Conservation (phyloP, 2,329 filamentous ascomycete species). For the Venturiaceae sp. region DNA sequence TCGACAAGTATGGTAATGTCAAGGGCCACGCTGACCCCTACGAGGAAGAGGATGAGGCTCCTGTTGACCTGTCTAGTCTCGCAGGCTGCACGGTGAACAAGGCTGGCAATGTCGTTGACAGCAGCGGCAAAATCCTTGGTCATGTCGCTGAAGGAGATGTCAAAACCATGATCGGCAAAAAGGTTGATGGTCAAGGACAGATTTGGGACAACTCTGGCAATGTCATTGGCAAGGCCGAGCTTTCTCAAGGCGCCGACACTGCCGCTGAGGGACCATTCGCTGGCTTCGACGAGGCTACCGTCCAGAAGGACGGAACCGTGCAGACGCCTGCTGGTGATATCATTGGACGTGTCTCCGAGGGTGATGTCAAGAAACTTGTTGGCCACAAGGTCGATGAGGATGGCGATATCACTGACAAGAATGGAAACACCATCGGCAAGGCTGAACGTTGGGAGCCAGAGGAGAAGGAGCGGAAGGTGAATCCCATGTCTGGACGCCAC, state of each 20-base stretch:
- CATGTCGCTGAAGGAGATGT: conserved; percentile 48
- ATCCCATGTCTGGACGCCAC: conserved; percentile 47
- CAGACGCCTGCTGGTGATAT: conserved; percentile 34
- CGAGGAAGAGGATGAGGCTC: conserved; percentile 36
- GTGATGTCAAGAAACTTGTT: conserved; percentile 40
- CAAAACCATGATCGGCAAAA: conserved; percentile 47
- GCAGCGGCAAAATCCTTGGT: conserved; percentile 47
- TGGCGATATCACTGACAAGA: conserved; percentile 43
- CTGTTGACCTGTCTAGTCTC: conserved; percentile 48
- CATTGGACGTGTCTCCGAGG: conserved; percentile 39
- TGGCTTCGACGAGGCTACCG: conserved; percentile 46
- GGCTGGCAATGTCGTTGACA: conserved; percentile 51
- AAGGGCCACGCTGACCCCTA: conserved; percentile 51
- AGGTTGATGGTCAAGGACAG: conserved; percentile 52
- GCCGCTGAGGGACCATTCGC: conserved; percentile 48
- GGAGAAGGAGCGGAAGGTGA: conserved; percentile 45
- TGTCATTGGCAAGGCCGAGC: conserved; percentile 48
- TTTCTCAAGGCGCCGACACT: conserved; percentile 41
- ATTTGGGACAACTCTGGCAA: conserved; percentile 56
- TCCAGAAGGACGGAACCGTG: conserved; percentile 49
- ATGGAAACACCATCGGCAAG: conserved; percentile 42
- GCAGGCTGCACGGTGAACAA: conserved; percentile 56
- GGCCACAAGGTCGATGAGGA: conserved; percentile 42
- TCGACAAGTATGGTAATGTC: conserved; percentile 62
- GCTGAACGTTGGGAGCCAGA: conserved; percentile 44